A percentile compares a stretch with the other conserved stretches of the same genome.
phyloP scores from a whole-genome alignment of 1,139 yeast genomes.

The Pichia sp. region DNA sequence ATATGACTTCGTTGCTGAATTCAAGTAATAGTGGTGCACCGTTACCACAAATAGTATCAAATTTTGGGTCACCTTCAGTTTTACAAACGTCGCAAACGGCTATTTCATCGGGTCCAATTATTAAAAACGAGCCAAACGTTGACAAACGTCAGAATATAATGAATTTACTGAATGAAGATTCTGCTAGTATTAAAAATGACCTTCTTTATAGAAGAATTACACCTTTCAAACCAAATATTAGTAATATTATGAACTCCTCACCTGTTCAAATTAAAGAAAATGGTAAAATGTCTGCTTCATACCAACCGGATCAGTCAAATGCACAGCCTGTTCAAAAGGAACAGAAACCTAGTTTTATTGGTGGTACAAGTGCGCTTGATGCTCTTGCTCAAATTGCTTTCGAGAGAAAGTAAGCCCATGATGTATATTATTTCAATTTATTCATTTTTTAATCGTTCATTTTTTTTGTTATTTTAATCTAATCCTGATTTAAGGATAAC shows the following conservation, averaged over 20 bases:
- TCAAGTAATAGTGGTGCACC: background rate
- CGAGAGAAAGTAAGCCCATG: slow-evolving; percentile 21
- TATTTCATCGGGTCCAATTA: background rate
- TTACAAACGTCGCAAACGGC: background rate
- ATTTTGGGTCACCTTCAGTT: background rate
- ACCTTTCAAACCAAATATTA: slow-evolving; percentile 12
- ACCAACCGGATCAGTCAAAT: slow-evolving; percentile 3
- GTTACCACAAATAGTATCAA: background rate
- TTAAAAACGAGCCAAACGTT: background rate
- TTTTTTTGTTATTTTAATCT: background rate
- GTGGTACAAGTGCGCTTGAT: slow-evolving; percentile 28
- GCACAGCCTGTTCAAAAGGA: slow-evolving; percentile 7
- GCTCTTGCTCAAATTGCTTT: slow-evolving; percentile 30
- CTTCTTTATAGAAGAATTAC: background rate
- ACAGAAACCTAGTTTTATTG: slow-evolving; percentile 6
- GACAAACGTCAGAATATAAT: slow-evolving; percentile 21
- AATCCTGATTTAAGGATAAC: background rate
- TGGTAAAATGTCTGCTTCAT: background rate
- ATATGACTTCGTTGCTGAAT: slow-evolving; percentile 10
- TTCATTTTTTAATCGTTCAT: background rate
- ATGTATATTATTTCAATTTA: slow-evolving; percentile 1
- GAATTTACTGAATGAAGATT: slow-evolving; percentile 27
- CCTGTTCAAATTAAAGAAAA: background rate
- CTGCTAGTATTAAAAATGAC: background rate
- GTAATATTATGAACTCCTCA: slow-evolving; percentile 12